Evolutionary conservation across 495 filamentous ascomycete genomes (phyloP).

Genomic region (Hyaloscypha hepaticicola): DNA sequence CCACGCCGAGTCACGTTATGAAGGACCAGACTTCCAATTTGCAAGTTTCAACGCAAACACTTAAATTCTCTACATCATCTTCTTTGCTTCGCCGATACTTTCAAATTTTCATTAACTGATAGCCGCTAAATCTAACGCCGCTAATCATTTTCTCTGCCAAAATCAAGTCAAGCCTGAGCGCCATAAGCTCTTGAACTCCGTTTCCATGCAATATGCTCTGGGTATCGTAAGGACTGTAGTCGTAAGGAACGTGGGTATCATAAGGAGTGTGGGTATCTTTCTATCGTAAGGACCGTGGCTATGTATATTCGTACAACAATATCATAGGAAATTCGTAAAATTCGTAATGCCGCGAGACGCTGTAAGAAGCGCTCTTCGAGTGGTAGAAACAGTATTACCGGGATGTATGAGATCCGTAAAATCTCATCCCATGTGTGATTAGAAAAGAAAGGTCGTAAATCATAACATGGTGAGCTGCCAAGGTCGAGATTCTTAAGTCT

Average conservation of each 20-base stretch:
- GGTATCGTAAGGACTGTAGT: conserved; percentile 30
- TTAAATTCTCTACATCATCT: conserved; percentile 7
- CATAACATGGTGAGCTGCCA: conserved; percentile 2
- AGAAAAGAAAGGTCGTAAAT: conserved; percentile 11
- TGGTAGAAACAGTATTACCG: conserved; percentile 24
- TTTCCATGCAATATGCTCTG: conserved; percentile 29
- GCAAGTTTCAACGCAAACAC: not conserved
- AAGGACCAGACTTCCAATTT: not conserved
- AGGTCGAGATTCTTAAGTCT: conserved; percentile 24
- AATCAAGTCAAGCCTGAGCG: conserved; percentile 13
- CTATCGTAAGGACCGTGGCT: conserved; percentile 30
- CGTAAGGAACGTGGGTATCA: conserved; percentile 28
- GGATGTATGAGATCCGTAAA: conserved; percentile 19
- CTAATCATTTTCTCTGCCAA: conserved; percentile 13
- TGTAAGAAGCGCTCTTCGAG: conserved; percentile 29
- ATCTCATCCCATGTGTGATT: conserved; percentile 14
- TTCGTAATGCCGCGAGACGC: conserved; percentile 26
- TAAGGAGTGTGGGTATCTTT: conserved; percentile 18
- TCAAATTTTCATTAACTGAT: conserved; percentile 6
- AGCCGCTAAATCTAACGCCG: conserved; percentile 15
- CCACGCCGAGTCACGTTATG: not conserved
- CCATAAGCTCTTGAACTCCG: conserved; percentile 23
- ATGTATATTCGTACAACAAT: conserved; percentile 31
- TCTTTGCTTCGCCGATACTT: conserved; percentile 1
- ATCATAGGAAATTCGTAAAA: conserved; percentile 31